Evolutionary conservation across 2,329 filamentous ascomycete species (phyloP).

Genomic region (Aureobasidium zeae): DNA sequence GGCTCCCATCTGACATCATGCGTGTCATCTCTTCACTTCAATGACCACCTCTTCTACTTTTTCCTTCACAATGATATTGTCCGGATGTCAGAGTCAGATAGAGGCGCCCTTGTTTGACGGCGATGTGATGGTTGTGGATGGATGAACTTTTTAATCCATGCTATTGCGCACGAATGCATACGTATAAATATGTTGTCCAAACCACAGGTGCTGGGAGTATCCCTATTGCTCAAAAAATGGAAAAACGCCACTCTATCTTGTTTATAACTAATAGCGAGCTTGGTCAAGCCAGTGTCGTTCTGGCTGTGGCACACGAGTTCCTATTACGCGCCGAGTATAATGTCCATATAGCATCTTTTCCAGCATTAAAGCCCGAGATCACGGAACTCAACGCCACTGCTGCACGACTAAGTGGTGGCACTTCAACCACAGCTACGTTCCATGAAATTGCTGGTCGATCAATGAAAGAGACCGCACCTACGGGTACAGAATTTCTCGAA

Average conservation of each 20-base stretch:
- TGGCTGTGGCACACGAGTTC: neutral
- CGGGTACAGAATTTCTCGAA: conserved; percentile 2
- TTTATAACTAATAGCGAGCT: conserved; percentile 4
- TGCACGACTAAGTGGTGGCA: neutral
- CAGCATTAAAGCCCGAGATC: neutral
- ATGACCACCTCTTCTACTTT: too few species aligned
- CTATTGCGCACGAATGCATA: too few species aligned
- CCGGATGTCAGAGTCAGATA: too few species aligned
- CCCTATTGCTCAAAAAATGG: too few species aligned
- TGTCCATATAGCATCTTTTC: neutral
- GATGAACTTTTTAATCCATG: too few species aligned
- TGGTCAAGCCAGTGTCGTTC: conserved; percentile 3
- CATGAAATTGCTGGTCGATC: neutral
- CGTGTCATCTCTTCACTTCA: too few species aligned
- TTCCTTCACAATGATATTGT: too few species aligned
- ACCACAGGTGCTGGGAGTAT: too few species aligned
- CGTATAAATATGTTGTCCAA: too few species aligned
- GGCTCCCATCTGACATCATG: too few species aligned
- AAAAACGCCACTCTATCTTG: neutral
- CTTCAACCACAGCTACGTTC: neutral
- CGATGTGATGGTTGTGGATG: too few species aligned
- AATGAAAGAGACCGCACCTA: conserved; percentile 1
- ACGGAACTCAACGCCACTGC: neutral
- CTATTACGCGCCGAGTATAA: neutral
- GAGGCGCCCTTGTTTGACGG: too few species aligned